Conservation (phyloP, 2,329 filamentous ascomycete genomes). For the Tolypocladium guangdongense region DNA sequence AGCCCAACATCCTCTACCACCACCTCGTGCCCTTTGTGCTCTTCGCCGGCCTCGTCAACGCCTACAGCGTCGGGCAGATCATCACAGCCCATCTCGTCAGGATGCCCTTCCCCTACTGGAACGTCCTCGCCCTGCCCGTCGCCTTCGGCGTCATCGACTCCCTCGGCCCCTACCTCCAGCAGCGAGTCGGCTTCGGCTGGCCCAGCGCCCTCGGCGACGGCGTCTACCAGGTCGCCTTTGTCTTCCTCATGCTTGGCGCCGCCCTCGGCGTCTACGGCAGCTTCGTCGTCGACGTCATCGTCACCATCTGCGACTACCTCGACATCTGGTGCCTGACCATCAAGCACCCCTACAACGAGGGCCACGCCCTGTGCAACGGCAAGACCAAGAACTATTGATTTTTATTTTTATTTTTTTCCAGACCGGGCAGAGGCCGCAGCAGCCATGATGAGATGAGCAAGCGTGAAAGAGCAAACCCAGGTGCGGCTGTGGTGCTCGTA, state of each 20-base stretch:
- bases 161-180: conserved; percentile 56
- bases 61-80: conserved; percentile 90
- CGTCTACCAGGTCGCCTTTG: conserved; percentile 82
- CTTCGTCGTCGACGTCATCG: conserved; percentile 94
- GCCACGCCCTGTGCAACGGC: conserved; percentile 15
- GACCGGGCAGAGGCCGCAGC: not conserved
- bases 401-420: too few species aligned
- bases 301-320: conserved; percentile 93
- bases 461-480: not conserved
- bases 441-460: not conserved
- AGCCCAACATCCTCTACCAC: conserved; percentile 69
- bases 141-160: conserved; percentile 71
- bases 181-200: conserved; percentile 56
- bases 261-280: conserved; percentile 90
- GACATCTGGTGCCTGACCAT: conserved; percentile 99
- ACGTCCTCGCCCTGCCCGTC: conserved; percentile 71
- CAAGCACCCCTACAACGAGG: conserved; percentile 62
- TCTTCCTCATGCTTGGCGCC: conserved; percentile 78
- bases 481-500: not conserved
- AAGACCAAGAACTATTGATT: conserved; percentile 26
- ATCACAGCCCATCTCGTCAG: conserved; percentile 90
- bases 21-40: conserved; percentile 85
- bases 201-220: conserved; percentile 62
- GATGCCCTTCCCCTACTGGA: conserved; percentile 79
- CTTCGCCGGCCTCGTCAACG: conserved; percentile 83